These are phyloP conservation scores for Fusarium aywerte DNA, from an alignment of 2,329 filamentous ascomycete genomes.

Conservation along the genomic window DNA sequence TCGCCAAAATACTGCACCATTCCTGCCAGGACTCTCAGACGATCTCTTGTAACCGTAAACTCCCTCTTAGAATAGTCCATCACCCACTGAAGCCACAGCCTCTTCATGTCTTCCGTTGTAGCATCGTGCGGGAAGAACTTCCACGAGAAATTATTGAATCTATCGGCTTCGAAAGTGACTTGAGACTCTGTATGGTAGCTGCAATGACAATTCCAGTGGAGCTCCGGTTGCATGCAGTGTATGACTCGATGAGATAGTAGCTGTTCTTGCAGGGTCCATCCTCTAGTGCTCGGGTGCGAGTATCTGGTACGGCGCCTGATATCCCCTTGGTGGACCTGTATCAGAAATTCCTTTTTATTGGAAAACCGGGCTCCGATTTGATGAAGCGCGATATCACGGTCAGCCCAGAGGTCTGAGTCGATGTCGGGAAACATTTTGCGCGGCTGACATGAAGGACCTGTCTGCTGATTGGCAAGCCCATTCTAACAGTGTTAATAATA, in stretches of 20 bases:
- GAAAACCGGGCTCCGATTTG: not conserved
- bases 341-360: not conserved
- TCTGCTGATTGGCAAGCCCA: too few species aligned
- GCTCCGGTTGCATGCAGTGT: slow-evolving; percentile 17
- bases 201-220: slow-evolving; percentile 14
- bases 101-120: not conserved
- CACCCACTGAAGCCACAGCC: slow-evolving; percentile 16
- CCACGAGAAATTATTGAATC: not conserved
- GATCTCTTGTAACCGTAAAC: slow-evolving; percentile 3
- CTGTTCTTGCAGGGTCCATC: slow-evolving; percentile 11
- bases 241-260: slow-evolving; percentile 8
- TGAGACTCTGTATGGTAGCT: slow-evolving; percentile 7
- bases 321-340: not conserved
- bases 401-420: not conserved
- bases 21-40: slow-evolving; percentile 1
- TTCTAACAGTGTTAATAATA: too few species aligned
- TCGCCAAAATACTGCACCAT: slow-evolving; percentile 9
- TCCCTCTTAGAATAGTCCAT: slow-evolving; percentile 6
- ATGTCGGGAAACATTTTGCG: not conserved
- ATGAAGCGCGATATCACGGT: not conserved
- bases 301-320: not conserved
- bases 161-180: not conserved
- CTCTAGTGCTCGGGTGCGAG: slow-evolving; percentile 6
- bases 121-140: not conserved
- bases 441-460: not conserved